phyloP scores from a whole-genome alignment of 768 basidiomycete species.

The Pleurotus cornucopiae region DNA sequence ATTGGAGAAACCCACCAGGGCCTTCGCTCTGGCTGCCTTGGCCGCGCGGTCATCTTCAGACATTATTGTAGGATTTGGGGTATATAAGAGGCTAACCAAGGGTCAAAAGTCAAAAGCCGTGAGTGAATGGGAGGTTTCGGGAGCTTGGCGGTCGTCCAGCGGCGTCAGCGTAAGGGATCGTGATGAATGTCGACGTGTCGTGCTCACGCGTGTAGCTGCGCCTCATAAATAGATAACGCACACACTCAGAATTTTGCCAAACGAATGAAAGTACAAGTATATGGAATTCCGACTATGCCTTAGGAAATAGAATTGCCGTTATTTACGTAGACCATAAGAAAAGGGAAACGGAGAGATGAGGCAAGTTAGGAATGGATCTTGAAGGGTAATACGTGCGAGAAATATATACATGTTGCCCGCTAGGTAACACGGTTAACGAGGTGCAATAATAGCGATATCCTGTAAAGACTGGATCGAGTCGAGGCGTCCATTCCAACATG shows the following conservation, averaged over 20 bases:
- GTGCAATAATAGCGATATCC: constrained; percentile 14
- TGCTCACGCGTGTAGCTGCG: not conserved
- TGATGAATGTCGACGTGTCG: constrained; percentile 2
- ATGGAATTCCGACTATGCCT: constrained; percentile 8
- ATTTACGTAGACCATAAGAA: constrained; percentile 40
- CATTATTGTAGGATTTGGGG: constrained; percentile 23
- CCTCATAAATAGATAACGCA: constrained; percentile 13
- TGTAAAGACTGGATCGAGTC: constrained; percentile 63
- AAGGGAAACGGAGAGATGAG: constrained; percentile 28
- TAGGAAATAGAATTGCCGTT: constrained; percentile 30
- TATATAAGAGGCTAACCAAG: too few species aligned
- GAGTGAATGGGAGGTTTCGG: too few species aligned
- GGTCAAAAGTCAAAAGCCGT: too few species aligned
- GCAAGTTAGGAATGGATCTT: constrained; percentile 35
- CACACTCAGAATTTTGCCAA: not conserved
- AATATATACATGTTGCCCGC: constrained; percentile 16
- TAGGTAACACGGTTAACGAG: constrained; percentile 11
- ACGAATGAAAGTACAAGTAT: constrained; percentile 7
- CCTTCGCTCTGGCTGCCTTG: constrained; percentile 81
- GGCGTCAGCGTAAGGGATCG: not conserved
- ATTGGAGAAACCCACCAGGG: constrained; percentile 50
- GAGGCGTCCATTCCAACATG: constrained; percentile 40
- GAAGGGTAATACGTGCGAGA: constrained; percentile 17
- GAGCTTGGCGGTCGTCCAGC: too few species aligned
- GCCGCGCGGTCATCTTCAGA: constrained; percentile 77